Percentiles rank a stretch among this genome's conserved stretches.
phyloP scores from a whole-genome alignment of 306 rosid genomes.

The Lathyrus aphaca region DNA sequence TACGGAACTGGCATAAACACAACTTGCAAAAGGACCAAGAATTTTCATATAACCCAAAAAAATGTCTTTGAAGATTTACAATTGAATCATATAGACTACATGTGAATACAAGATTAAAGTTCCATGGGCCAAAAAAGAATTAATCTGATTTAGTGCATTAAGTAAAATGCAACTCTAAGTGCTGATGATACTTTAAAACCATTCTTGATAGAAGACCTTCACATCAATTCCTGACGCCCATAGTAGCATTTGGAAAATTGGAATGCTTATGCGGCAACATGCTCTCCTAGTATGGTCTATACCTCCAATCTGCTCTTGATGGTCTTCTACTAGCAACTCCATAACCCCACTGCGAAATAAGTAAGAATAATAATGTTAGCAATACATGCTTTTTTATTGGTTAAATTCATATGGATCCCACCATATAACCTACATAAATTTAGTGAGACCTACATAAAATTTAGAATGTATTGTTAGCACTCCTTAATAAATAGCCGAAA shows the following conservation, averaged over 20 bases:
- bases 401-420: no score
- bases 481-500: slow-evolving; percentile 28
- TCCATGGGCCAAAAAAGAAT: not conserved
- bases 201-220: slow-evolving; percentile 22
- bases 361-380: no score
- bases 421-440: no score
- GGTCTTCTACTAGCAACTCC: slow-evolving; percentile 80
- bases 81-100: slow-evolving; percentile 11
- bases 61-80: not conserved
- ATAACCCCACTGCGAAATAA: slow-evolving; percentile 83
- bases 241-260: not conserved
- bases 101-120: slow-evolving; percentile 9
- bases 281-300: slow-evolving; percentile 77
- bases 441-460: no score
- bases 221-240: slow-evolving; percentile 7
- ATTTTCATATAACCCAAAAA: not conserved
- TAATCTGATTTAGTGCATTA: slow-evolving; percentile 4
- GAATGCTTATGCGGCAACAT: slow-evolving; percentile 24
- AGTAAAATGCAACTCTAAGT: slow-evolving; percentile 28
- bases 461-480: no score
- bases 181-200: slow-evolving; percentile 2
- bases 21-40: not conserved
- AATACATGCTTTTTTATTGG: no score
- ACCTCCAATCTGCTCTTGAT: slow-evolving; percentile 94
- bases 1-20: not conserved